A percentile compares a stretch with the other conserved stretches of the same genome.
These are phyloP conservation scores for Coemansia sp. DNA, from an alignment of 192 early-diverging fungal genomes.

Conservation along the genomic window DNA sequence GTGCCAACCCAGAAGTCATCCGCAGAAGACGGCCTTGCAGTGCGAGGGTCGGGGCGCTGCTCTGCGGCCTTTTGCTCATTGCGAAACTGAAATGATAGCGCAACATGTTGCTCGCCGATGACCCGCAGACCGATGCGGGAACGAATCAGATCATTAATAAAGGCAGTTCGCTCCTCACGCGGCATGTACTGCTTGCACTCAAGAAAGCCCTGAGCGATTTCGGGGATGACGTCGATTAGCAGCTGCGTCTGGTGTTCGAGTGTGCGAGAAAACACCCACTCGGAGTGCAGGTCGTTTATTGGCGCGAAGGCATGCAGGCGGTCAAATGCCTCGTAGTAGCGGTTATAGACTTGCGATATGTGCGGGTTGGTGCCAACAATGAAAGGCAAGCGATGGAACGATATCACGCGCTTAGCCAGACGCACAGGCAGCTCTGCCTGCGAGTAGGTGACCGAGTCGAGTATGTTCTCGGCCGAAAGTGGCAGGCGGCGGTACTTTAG, in stretches of 20 bases:
- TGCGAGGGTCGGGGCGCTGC: background rate
- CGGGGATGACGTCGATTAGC: slow-evolving; percentile 85
- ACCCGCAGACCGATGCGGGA: slow-evolving; percentile 90
- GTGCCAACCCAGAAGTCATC: slow-evolving; percentile 73
- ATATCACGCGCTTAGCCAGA: slow-evolving; percentile 79
- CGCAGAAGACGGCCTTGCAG: background rate
- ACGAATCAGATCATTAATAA: slow-evolving; percentile 85
- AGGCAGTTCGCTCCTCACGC: slow-evolving; percentile 61
- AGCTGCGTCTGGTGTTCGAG: slow-evolving; percentile 72
- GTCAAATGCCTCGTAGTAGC: slow-evolving; percentile 79
- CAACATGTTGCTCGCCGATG: slow-evolving; percentile 88
- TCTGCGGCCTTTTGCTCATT: slow-evolving; percentile 18
- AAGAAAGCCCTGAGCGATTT: slow-evolving; percentile 84
- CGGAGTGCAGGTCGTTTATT: slow-evolving; percentile 57
- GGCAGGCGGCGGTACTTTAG: slow-evolving; percentile 71
- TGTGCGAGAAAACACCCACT: slow-evolving; percentile 66
- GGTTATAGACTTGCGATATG: slow-evolving; percentile 77
- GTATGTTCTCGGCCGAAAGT: slow-evolving; percentile 52
- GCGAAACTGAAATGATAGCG: slow-evolving; percentile 62
- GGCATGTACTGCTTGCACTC: slow-evolving; percentile 90
- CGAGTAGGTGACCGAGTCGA: slow-evolving; percentile 64
- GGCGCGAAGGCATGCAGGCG: slow-evolving; percentile 65
- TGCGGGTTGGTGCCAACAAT: slow-evolving; percentile 97
- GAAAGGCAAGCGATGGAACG: slow-evolving; percentile 87
- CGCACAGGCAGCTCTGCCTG: slow-evolving; percentile 84